Base-by-base conservation (phyloP, 345 rosid genomes). In the Gossypium anomalum region DNA sequence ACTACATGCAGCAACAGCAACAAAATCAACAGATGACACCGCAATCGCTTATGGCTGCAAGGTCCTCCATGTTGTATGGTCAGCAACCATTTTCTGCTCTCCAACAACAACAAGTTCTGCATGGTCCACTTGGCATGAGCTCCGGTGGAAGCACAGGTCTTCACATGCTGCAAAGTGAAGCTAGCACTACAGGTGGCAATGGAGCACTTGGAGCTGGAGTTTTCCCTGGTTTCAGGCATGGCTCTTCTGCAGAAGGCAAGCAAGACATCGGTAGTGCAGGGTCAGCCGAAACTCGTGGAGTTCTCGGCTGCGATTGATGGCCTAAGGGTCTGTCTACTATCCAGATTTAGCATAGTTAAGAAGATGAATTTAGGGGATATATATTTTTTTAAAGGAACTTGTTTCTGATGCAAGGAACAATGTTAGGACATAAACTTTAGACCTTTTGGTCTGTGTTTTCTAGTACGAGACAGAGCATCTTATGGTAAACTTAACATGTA, bases 1-100 rank as follows among this genome's bases (percentile, higher is more conserved):
- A 89, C 84, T 96, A 91, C 80, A 67, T 92, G 94, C 98, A 88
- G 78, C 93, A 90, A 34, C 41, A 34, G 60, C 97, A 91, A 77
- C 99, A 95, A 84, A 81, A 91, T 72, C 97, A 89, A 79, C 97
- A 88, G 84, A 90, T 91, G 96, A 87, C 89, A 61, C 96, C 82
- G 2, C 98, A 93, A 75, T 85, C 99, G 2, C 89, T 96, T 10
- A 86, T 96, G 92, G 97, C 93, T 3, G 92, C 97, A 6, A 84
- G 97, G 53, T 88, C 99, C 43, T 93, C 99, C 60, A 91, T 92
- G 97, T 25, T 92, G 81, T 96, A 93, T 75, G 71, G 86, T 27
- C 98, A 93, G 79, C 98, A 91, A 75, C 94, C 89, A 67, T 88
- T 69, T 72, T 85, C 95, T 8, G 86, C 88, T 1, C 87, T 92